Evolutionary conservation across 306 rosid genomes (phyloP).

Genomic region (Amphicarpaea edgeworthii): DNA sequence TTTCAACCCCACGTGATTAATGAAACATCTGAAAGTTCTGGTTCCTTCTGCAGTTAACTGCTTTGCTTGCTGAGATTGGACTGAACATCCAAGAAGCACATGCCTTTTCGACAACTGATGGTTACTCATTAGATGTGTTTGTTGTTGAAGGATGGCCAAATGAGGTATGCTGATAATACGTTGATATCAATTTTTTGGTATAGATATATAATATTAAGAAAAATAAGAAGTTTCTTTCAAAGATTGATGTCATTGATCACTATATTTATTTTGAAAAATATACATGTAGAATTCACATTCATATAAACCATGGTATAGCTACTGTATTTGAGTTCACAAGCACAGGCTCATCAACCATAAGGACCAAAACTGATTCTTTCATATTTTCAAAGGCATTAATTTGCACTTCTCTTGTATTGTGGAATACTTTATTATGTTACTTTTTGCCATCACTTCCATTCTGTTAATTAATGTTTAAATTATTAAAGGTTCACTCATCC

Average conservation of each 20-base stretch:
- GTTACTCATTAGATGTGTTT: slow-evolving; percentile 96
- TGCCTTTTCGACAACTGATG: slow-evolving; percentile 94
- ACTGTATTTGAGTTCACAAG: slow-evolving; percentile 36
- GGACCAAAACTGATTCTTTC: background rate
- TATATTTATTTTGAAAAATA: slow-evolving; percentile 15
- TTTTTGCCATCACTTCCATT: slow-evolving; percentile 27
- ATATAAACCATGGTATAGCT: slow-evolving; percentile 19
- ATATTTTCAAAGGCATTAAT: background rate
- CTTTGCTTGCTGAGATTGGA: slow-evolving; percentile 96
- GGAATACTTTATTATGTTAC: slow-evolving; percentile 16
- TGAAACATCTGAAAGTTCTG: slow-evolving; percentile 37
- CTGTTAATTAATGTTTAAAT: slow-evolving; percentile 23
- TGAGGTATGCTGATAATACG: slow-evolving; percentile 66
- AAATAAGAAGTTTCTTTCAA: slow-evolving; percentile 12
- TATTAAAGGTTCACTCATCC: slow-evolving; percentile 27
- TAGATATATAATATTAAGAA: background rate
- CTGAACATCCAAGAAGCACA: slow-evolving; percentile 98
- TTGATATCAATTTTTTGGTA: slow-evolving; percentile 36
- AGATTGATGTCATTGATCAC: slow-evolving; percentile 12
- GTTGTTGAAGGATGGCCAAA: slow-evolving; percentile 99
- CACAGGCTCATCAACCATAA: slow-evolving; percentile 21
- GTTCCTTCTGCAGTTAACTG: slow-evolving; percentile 78
- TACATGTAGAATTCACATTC: slow-evolving; percentile 2
- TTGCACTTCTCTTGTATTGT: slow-evolving; percentile 30
- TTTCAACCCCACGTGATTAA: slow-evolving; percentile 29